These are phyloP conservation scores for Syzygium oleosum DNA, from an alignment of 345 rosid species.

Conservation along the genomic window DNA sequence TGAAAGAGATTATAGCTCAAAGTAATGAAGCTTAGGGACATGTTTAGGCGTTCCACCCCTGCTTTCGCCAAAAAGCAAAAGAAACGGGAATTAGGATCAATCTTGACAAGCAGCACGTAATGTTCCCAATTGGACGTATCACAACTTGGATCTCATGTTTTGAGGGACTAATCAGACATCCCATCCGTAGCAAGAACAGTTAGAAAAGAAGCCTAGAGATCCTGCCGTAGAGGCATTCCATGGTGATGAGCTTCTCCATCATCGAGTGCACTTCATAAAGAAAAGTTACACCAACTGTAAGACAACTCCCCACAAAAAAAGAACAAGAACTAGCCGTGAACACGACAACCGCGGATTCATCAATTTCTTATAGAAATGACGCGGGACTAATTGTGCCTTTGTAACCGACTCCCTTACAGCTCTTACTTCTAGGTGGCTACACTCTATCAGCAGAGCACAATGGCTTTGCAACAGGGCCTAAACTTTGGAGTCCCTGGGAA, in stretches of 20 bases:
- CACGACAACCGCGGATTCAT: not conserved
- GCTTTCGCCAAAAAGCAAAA: not conserved
- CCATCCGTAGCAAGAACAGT: not conserved
- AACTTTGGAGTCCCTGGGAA: not conserved
- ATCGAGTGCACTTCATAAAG: not conserved
- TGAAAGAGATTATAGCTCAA: not conserved
- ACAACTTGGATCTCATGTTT: not conserved
- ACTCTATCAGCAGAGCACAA: not conserved
- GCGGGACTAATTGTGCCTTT: not conserved
- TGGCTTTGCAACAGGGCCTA: not conserved
- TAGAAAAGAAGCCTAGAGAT: not conserved
- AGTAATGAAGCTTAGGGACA: not conserved
- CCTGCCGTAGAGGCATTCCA: not conserved
- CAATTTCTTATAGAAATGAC: not conserved
- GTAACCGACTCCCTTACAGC: not conserved
- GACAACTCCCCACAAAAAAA: not conserved
- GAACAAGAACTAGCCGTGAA: not conserved
- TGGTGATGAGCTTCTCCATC: not conserved
- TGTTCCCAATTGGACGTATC: not conserved
- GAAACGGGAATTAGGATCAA: not conserved
- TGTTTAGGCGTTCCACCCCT: not conserved
- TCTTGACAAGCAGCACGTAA: not conserved
- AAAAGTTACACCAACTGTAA: not conserved
- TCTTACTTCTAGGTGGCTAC: not conserved
- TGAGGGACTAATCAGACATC: not conserved